These are phyloP conservation scores for Geotrichum cucujoidarum DNA, from an alignment of 1,139 yeast species.

Conservation along the genomic window DNA sequence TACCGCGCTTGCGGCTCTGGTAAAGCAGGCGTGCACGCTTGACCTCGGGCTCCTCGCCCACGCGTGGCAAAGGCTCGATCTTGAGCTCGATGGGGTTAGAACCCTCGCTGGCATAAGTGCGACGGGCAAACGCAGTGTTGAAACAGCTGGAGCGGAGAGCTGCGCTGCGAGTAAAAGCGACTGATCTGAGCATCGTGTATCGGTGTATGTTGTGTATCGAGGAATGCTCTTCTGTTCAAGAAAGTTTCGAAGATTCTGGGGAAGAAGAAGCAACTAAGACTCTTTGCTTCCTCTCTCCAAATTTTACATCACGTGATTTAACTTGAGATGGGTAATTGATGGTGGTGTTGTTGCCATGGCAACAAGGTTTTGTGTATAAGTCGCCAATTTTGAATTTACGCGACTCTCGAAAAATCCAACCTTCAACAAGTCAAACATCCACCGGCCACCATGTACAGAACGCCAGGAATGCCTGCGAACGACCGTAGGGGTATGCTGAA, in stretches of 20 bases:
- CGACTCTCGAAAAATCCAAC: background rate
- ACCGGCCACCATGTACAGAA: conserved; percentile 18
- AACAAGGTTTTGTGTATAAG: background rate
- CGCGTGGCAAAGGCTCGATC: conserved; percentile 70
- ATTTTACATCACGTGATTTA: no score
- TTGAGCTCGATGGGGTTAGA: conserved; percentile 32
- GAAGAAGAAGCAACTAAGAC: no score
- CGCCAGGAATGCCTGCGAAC: conserved; percentile 12
- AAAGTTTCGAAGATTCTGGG: no score
- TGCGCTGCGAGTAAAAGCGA: background rate
- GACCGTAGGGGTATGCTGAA: conserved; percentile 18
- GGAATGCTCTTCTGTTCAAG: no score
- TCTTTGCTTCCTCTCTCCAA: no score
- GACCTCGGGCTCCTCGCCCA: conserved; percentile 66
- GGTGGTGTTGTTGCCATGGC: background rate
- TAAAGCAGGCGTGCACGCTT: conserved; percentile 83
- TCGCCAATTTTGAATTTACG: background rate
- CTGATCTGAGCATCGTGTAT: background rate
- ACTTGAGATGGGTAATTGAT: no score
- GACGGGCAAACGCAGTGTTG: background rate
- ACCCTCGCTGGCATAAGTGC: conserved; percentile 1
- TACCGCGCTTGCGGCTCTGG: conserved; percentile 94
- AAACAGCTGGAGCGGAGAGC: background rate
- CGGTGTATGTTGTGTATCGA: no score
- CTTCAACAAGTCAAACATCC: background rate